Evolutionary conservation across 2,329 filamentous ascomycete species (phyloP).

Genomic region (Rhytidhysteron rufulum): DNA sequence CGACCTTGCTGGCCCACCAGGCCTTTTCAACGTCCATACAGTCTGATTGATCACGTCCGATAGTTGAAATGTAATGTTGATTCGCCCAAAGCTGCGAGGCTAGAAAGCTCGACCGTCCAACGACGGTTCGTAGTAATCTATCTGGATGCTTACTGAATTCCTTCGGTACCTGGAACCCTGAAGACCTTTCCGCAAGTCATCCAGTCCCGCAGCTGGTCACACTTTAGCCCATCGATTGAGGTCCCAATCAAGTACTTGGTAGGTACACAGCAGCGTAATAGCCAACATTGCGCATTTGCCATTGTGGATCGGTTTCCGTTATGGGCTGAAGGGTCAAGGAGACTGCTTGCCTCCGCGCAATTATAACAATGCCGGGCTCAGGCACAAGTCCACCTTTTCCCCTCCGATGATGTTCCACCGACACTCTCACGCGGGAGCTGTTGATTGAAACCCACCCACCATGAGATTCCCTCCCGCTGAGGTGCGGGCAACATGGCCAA

Average conservation of each 20-base stretch:
- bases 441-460: conserved; percentile 7
- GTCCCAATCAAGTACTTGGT: neutral
- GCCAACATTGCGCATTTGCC: conserved; percentile 2
- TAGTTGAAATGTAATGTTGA: neutral
- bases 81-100: neutral
- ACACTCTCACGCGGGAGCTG: conserved; percentile 1
- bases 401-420: conserved; percentile 2
- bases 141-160: conserved; percentile 3
- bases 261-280: conserved; percentile 1
- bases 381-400: conserved; percentile 1
- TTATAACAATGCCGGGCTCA: conserved; percentile 2
- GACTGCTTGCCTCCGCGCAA: neutral
- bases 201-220: conserved; percentile 2
- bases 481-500: conserved; percentile 38
- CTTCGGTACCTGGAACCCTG: conserved; percentile 5
- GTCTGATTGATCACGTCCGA: neutral
- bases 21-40: neutral
- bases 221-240: neutral
- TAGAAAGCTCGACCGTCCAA: conserved; percentile 5
- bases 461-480: conserved; percentile 32
- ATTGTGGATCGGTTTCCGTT: conserved; percentile 5
- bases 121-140: neutral
- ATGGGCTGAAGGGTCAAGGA: neutral
- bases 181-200: conserved; percentile 2
- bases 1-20: neutral